phyloP scores from a whole-genome alignment of 2,329 filamentous ascomycete species.

The Trichophyton schoenleinii region DNA sequence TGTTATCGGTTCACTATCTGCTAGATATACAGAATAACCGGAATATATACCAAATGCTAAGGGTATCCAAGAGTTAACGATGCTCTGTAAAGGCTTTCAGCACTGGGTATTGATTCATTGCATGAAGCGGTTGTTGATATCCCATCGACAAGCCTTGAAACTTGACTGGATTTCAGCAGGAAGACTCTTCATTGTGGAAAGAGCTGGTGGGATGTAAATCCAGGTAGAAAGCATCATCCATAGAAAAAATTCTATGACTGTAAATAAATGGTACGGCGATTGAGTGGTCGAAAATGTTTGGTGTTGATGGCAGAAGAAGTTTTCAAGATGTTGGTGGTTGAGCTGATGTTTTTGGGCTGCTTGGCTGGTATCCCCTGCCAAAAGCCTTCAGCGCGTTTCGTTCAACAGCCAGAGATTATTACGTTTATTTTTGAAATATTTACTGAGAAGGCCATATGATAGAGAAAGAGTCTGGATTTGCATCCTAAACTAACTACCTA shows the following conservation, averaged over 20 bases:
- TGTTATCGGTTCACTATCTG: too few relatives aligned
- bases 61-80: neutral
- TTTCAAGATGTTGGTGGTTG: neutral
- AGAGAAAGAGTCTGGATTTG: neutral
- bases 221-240: neutral
- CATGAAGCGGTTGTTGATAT: neutral
- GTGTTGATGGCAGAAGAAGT: neutral
- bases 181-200: neutral
- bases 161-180: neutral
- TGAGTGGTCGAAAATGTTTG: neutral
- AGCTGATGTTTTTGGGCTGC: neutral
- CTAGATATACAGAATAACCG: neutral
- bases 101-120: neutral
- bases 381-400: too few relatives aligned
- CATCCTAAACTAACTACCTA: neutral
- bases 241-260: too few relatives aligned
- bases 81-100: neutral
- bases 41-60: neutral
- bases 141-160: neutral
- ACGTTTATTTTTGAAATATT: neutral
- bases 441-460: neutral
- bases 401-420: too few relatives aligned
- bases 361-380: too few relatives aligned
- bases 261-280: too few relatives aligned
- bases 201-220: neutral